A percentile compares a stretch with the other conserved stretches of the same genome.
phyloP scores from a whole-genome alignment of 1,139 yeast genomes.

The Geotrichum australiense region DNA sequence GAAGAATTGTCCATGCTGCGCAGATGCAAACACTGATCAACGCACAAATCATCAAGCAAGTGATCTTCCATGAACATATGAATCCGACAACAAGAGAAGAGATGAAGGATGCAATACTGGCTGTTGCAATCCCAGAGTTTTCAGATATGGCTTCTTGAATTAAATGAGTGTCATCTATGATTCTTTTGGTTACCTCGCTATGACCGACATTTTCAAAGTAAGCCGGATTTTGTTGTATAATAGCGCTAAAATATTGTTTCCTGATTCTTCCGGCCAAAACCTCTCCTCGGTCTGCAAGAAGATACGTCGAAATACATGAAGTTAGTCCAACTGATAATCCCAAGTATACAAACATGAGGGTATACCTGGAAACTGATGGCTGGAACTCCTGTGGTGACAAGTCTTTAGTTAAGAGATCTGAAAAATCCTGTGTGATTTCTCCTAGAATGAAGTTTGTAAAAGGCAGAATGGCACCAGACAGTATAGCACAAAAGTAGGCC shows the following conservation, averaged over 20 bases:
- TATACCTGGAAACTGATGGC: conserved; percentile 29
- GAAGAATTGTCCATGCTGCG: conserved; percentile 28
- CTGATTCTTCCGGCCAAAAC: conserved; percentile 39
- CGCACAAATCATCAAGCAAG: conserved; percentile 34
- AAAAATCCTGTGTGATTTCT: conserved; percentile 34
- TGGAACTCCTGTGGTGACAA: conserved; percentile 30
- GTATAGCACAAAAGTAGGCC: conserved; percentile 32
- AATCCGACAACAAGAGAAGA: conserved; percentile 39
- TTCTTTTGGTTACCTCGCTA: conserved; percentile 40
- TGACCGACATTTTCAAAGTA: conserved; percentile 41
- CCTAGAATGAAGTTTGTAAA: conserved; percentile 38
- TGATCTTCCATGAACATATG: conserved; percentile 37
- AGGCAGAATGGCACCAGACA: conserved; percentile 38
- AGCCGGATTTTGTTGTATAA: conserved; percentile 39
- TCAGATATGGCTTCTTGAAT: conserved; percentile 43
- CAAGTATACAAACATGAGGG: conserved; percentile 36
- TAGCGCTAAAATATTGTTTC: conserved; percentile 35
- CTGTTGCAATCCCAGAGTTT: conserved; percentile 37
- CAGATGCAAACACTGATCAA: conserved; percentile 30
- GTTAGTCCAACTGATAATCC: conserved; percentile 36
- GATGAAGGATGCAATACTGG: conserved; percentile 36
- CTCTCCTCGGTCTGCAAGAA: conserved; percentile 39
- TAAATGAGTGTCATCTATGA: conserved; percentile 38
- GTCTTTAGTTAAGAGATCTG: conserved; percentile 29
- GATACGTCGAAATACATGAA: conserved; percentile 31